phyloP scores from a whole-genome alignment of 768 basidiomycete species.

The Trichaptum fuscoviolaceum region DNA sequence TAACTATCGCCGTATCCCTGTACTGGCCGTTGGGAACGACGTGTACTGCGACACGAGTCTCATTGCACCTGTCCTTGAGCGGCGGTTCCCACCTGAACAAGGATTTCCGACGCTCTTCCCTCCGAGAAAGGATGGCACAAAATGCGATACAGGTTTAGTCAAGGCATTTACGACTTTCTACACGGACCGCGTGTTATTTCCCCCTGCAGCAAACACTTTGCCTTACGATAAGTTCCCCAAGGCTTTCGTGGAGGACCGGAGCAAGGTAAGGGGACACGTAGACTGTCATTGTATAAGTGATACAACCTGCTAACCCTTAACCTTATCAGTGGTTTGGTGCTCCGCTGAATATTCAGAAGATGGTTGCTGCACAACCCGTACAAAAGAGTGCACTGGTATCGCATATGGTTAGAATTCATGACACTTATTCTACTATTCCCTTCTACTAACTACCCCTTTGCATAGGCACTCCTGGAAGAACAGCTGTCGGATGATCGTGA shows the following conservation, averaged over 20 bases:
- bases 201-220: slow-evolving; percentile 32
- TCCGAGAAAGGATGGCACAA: slow-evolving; percentile 33
- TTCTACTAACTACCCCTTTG: background rate
- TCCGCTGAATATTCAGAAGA: slow-evolving; percentile 33
- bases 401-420: slow-evolving; percentile 37
- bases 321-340: slow-evolving; percentile 21
- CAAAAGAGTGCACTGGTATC: slow-evolving; percentile 37
- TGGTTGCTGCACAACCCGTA: slow-evolving; percentile 27
- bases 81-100: slow-evolving; percentile 44
- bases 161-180: slow-evolving; percentile 45
- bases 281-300: too few relatives aligned
- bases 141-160: slow-evolving; percentile 40
- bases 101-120: slow-evolving; percentile 49
- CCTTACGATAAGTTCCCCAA: slow-evolving; percentile 45
- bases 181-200: slow-evolving; percentile 39
- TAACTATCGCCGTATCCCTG: slow-evolving; percentile 52
- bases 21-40: slow-evolving; percentile 57
- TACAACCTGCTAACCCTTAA: background rate
- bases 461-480: slow-evolving; percentile 32
- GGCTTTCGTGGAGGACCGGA: slow-evolving; percentile 45
- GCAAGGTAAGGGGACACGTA: slow-evolving; percentile 28
- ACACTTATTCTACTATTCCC: slow-evolving; percentile 16
- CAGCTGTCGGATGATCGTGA: slow-evolving; percentile 48
- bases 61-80: slow-evolving; percentile 46
- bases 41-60: slow-evolving; percentile 57